A percentile compares a stretch with the other conserved stretches of the same genome.
phyloP scores from a whole-genome alignment of 495 filamentous ascomycete species.

The Chaetomium tenue region DNA sequence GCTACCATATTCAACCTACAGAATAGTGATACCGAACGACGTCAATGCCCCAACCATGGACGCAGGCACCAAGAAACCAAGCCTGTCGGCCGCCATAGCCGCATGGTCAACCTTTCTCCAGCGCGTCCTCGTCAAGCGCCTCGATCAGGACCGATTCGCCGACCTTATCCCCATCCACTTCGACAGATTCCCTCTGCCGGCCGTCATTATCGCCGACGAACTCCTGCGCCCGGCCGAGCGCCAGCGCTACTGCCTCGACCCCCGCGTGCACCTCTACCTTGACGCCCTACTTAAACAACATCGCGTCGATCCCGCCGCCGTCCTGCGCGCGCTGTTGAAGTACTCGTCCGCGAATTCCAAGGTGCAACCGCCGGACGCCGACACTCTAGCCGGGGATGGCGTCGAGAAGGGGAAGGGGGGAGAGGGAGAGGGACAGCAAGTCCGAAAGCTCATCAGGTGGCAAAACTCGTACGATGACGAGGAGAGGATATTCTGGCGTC shows the following conservation, averaged over 20 bases:
- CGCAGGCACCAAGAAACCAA: slow-evolving; percentile 16
- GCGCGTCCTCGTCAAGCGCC: slow-evolving; percentile 46
- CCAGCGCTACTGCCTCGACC: slow-evolving; percentile 56
- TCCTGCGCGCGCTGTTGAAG: slow-evolving; percentile 58
- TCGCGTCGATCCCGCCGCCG: slow-evolving; percentile 53
- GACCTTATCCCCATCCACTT: slow-evolving; percentile 40
- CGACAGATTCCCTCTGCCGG: slow-evolving; percentile 46
- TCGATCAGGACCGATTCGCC: slow-evolving; percentile 49
- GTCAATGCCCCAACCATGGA: slow-evolving; percentile 23
- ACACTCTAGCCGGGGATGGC: slow-evolving; percentile 24
- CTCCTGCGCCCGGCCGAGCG: slow-evolving; percentile 54
- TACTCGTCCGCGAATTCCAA: slow-evolving; percentile 54
- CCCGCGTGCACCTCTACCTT: slow-evolving; percentile 62
- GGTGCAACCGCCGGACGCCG: slow-evolving; percentile 22
- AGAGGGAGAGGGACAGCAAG: slow-evolving; percentile 22
- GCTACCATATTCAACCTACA: not conserved
- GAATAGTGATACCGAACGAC: not conserved
- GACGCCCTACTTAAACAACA: slow-evolving; percentile 56
- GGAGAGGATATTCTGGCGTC: slow-evolving; percentile 52
- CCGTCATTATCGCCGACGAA: slow-evolving; percentile 55
- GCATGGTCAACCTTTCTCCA: slow-evolving; percentile 52
- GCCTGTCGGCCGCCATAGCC: slow-evolving; percentile 29
- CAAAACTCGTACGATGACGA: slow-evolving; percentile 48
- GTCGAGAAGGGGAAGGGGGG: slow-evolving; percentile 19
- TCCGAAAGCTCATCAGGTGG: slow-evolving; percentile 39